Percentiles rank a stretch among this genome's conserved stretches.
Conservation (phyloP, 2,329 filamentous ascomycete species). For the Trichoderma sp. region DNA sequence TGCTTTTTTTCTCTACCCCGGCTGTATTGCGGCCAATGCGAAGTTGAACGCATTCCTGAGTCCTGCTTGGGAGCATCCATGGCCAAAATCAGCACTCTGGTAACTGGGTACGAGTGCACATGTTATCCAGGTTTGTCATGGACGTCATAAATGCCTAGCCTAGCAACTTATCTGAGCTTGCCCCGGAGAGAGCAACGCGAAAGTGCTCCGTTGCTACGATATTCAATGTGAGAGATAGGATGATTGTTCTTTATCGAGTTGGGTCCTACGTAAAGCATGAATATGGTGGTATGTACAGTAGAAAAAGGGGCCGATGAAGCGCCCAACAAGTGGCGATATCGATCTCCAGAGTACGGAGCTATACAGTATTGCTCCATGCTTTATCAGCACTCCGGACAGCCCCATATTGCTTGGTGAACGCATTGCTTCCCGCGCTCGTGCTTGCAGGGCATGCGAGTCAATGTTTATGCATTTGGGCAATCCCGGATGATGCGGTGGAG, state of each 20-base stretch:
- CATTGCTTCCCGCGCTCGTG: slow-evolving; percentile 6
- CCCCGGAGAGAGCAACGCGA: background rate
- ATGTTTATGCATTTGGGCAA: slow-evolving; percentile 6
- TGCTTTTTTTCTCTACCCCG: background rate
- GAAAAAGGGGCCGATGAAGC: background rate
- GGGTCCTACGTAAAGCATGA: background rate
- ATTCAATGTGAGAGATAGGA: background rate
- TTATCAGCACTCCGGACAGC: background rate
- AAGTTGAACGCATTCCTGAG: slow-evolving; percentile 12
- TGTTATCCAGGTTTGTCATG: background rate
- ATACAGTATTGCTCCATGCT: background rate
- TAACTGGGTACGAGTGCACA: background rate
- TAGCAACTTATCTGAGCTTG: too few relatives aligned
- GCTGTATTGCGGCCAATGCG: background rate
- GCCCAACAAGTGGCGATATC: background rate
- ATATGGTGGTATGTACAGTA: background rate
- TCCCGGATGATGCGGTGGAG: background rate
- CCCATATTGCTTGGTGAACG: background rate
- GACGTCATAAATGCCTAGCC: too few relatives aligned
- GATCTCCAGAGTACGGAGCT: background rate
- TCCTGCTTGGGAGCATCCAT: background rate
- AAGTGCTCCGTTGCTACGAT: background rate
- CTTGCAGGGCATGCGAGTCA: slow-evolving; percentile 11
- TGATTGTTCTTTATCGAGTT: background rate
- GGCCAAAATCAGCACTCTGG: background rate